Base-by-base conservation (phyloP, 2,329 filamentous ascomycete species). In the Penicillium brevicompactum region DNA sequence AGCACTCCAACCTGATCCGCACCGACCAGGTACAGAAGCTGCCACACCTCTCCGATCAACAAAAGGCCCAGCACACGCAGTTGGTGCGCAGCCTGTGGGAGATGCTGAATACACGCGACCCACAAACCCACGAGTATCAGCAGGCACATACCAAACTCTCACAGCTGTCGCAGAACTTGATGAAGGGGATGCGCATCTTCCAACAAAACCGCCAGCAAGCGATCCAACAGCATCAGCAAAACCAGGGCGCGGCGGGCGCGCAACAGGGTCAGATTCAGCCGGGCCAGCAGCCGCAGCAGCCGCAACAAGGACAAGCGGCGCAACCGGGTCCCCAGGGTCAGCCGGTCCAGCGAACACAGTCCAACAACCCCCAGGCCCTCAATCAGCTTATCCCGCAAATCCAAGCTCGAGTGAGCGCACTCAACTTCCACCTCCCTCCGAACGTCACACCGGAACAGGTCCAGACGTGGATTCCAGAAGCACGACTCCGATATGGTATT, bases 81-180 rank as follows among this genome's bases (percentile, higher is more conserved):
- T 74, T 81, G 18, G 78, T 87, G 58, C 76, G 78, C 53, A 79
- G 75, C 57, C 75, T 84, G 47, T 87, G 83, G 83, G 76, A 78
- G 30, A 69, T 77, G 31, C 73, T 83, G 48, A 79, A 83, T 56
- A 76, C 66, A 41, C 76, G 77, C 40, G 75, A 81, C 11, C 71
- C 74, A 32, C 78, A 79, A 50, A 81, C 76, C 49, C 66, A 74
- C 1, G 79, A 83, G 55, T 80, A 83, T 61, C 75, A 76, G 53
- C 71, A 73, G 41, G 82, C 80, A 11, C 78, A 80, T 48, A 70
- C 75, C 27, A 82, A 81, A 59, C 75, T 86, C 18, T 74, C 78
- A 13, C 76, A 81, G 55, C 75, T 81, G 46, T 82, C 81, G 7
- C 69, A 75, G 49, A 79, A 74, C 54, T 72, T 83, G 53, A 85